Percentiles rank a stretch among this genome's conserved stretches.
Conservation (phyloP, 1,284 basidiomycete species). For the Melampsora allii-populina region DNA sequence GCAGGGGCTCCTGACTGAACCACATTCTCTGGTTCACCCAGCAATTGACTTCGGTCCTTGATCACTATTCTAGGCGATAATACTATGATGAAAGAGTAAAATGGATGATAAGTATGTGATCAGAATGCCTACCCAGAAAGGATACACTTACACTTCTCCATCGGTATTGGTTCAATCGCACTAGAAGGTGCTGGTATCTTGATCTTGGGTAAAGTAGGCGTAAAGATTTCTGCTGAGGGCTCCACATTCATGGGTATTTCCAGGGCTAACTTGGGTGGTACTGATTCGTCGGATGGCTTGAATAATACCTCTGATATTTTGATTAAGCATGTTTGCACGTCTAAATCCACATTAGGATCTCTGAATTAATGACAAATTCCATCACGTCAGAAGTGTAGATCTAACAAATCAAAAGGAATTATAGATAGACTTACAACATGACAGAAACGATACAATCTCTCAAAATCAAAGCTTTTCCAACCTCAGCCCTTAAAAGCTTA, state of each 20-base stretch:
- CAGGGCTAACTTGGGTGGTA: conserved; percentile 75
- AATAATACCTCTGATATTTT: conserved; percentile 90
- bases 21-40: too few relatives aligned
- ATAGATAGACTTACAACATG: conserved; percentile 62
- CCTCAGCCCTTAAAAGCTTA: conserved; percentile 75
- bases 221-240: conserved; percentile 27
- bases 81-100: neutral
- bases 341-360: conserved; percentile 69
- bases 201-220: conserved; percentile 38
- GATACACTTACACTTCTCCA: neutral
- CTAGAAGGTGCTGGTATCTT: conserved; percentile 20
- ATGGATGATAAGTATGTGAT: too few relatives aligned
- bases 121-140: too few relatives aligned
- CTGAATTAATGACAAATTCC: conserved; percentile 55
- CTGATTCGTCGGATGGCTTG: conserved; percentile 71
- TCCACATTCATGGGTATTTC: conserved; percentile 48
- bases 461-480: conserved; percentile 75
- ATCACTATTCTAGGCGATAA: conserved; percentile 27
- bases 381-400: neutral
- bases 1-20: neutral
- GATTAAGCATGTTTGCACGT: conserved; percentile 84
- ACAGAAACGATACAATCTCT: conserved; percentile 76
- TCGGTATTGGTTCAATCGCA: conserved; percentile 14
- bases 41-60: conserved; percentile 15
- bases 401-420: conserved; percentile 26